Evolutionary conservation across 495 filamentous ascomycete genomes (phyloP).

Genomic region (Chaetomium cochliodes): DNA sequence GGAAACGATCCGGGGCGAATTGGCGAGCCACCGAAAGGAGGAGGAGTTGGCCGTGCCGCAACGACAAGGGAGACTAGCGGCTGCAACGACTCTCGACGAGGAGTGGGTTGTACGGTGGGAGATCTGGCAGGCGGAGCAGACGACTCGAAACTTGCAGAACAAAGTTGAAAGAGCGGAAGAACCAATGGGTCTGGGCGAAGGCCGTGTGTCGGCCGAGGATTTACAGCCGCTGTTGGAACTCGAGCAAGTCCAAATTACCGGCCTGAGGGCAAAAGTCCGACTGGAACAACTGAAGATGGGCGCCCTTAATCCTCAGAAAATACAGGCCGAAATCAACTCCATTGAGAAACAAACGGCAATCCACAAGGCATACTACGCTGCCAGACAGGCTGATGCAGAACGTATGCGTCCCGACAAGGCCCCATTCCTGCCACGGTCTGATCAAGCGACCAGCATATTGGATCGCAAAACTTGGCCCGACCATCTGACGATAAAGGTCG

Average conservation of each 20-base stretch:
- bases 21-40: background rate
- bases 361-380: background rate
- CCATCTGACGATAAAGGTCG: background rate
- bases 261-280: too few species aligned
- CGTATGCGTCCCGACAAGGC: background rate
- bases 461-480: too few species aligned
- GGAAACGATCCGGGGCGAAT: too few species aligned
- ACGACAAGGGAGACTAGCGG: background rate
- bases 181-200: background rate
- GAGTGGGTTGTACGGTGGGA: conserved; percentile 10
- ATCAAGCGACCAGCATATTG: background rate
- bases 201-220: background rate
- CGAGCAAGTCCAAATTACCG: background rate
- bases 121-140: background rate
- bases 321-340: background rate
- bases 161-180: background rate
- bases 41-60: background rate
- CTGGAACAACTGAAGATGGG: background rate
- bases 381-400: conserved; percentile 5
- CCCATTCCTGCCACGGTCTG: background rate
- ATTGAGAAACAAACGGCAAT: background rate
- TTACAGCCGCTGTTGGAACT: conserved; percentile 4
- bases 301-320: background rate
- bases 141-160: background rate
- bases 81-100: conserved; percentile 1